phyloP scores from a whole-genome alignment of 352 stramenopile genomes.

The Phytopythium vexans region DNA sequence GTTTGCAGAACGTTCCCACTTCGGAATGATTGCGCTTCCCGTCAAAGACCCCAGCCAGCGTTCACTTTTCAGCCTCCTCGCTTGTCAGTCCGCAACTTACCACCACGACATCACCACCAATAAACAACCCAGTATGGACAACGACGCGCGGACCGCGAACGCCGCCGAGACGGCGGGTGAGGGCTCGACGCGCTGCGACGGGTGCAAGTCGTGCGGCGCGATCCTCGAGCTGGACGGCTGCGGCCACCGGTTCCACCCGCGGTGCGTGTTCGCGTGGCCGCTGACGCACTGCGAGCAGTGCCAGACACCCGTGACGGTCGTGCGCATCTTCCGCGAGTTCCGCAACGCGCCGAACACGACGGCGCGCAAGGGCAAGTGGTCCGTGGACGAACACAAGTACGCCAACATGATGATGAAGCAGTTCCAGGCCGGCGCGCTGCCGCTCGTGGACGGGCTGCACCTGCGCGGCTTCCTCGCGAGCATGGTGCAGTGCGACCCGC shows the following conservation, averaged over 20 bases:
- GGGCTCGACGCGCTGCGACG: constrained; percentile 57
- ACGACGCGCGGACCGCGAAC: not conserved
- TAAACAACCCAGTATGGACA: not conserved
- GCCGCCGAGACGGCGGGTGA: not conserved
- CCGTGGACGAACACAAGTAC: constrained; percentile 72
- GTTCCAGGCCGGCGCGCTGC: constrained; percentile 69
- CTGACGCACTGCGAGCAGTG: constrained; percentile 64
- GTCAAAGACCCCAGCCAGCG: not conserved
- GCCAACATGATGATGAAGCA: constrained; percentile 82
- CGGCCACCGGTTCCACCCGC: constrained; percentile 74
- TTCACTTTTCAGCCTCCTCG: not conserved
- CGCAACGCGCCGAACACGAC: constrained; percentile 37
- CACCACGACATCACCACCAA: not conserved
- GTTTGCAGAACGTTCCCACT: constrained; percentile 4
- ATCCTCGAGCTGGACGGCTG: constrained; percentile 66
- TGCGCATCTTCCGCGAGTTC: constrained; percentile 53
- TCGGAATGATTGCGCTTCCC: constrained; percentile 1
- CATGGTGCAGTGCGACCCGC: constrained; percentile 75
- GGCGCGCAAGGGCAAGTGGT: constrained; percentile 76
- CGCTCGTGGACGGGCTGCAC: constrained; percentile 63
- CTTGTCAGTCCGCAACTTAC: constrained; percentile 3
- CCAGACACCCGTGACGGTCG: constrained; percentile 26
- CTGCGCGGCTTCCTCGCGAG: constrained; percentile 73
- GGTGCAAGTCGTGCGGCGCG: constrained; percentile 67
- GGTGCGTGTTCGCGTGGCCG: constrained; percentile 72